These are phyloP conservation scores for Backusella parvicylindrica DNA, from an alignment of 192 early-diverging fungal species.

Conservation along the genomic window DNA sequence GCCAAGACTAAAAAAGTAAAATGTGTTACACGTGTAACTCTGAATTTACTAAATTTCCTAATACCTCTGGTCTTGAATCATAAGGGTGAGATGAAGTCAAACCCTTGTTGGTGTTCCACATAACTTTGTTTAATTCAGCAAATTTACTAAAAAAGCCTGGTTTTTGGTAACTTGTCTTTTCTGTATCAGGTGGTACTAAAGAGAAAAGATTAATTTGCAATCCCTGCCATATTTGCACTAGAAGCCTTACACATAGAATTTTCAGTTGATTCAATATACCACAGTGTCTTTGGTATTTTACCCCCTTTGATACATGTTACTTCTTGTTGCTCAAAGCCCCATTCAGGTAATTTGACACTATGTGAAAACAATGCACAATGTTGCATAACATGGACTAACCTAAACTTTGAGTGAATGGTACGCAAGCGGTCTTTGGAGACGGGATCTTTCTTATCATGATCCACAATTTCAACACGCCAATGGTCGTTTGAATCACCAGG, in stretches of 20 bases:
- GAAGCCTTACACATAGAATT: constrained; percentile 39
- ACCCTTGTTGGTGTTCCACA: constrained; percentile 90
- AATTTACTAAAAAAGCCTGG: constrained; percentile 89
- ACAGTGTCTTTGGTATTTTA: constrained; percentile 63
- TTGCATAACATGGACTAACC: constrained; percentile 69
- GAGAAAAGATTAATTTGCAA: not conserved
- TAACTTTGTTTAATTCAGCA: constrained; percentile 82
- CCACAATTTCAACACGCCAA: constrained; percentile 83
- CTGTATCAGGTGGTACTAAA: constrained; percentile 57
- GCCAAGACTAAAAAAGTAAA: constrained; percentile 62
- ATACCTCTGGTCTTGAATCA: constrained; percentile 78
- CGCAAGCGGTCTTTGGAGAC: constrained; percentile 51
- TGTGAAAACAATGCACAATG: constrained; percentile 85
- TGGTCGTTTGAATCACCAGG: constrained; percentile 90
- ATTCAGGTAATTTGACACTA: constrained; percentile 80
- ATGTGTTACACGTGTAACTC: not conserved
- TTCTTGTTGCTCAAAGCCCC: constrained; percentile 92
- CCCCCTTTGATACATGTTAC: constrained; percentile 91
- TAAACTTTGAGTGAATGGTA: constrained; percentile 71
- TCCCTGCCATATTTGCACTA: not conserved
- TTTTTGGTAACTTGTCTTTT: constrained; percentile 57
- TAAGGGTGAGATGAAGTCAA: constrained; percentile 92
- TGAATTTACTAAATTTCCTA: not conserved
- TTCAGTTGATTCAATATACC: constrained; percentile 74
- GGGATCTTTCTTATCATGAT: constrained; percentile 50